Evolutionary conservation across 2,329 filamentous ascomycete species (phyloP).

Genomic region (Cordyceps farinosa): DNA sequence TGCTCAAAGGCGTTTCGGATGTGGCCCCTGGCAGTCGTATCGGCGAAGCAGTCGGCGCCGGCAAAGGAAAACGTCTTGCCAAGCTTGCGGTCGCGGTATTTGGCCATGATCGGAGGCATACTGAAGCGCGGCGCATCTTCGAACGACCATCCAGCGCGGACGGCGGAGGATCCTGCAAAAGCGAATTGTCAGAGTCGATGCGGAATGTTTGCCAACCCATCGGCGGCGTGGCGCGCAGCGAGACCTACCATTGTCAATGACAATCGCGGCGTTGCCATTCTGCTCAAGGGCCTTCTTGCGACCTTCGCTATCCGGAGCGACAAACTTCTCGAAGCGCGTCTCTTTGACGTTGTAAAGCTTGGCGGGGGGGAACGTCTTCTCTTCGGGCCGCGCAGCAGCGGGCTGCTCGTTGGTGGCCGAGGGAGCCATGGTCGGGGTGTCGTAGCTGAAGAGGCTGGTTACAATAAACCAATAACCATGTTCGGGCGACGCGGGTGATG

Average conservation of each 20-base stretch:
- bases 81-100: slow-evolving; percentile 91
- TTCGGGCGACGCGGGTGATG: slow-evolving; percentile 12
- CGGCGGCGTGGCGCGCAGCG: neutral
- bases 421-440: slow-evolving; percentile 44
- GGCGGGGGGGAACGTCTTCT: slow-evolving; percentile 48
- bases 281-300: slow-evolving; percentile 64
- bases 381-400: slow-evolving; percentile 29
- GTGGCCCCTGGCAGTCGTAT: slow-evolving; percentile 88
- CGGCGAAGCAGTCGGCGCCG: slow-evolving; percentile 87
- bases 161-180: slow-evolving; percentile 71
- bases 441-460: neutral
- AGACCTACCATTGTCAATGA: slow-evolving; percentile 91
- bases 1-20: slow-evolving; percentile 88
- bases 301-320: slow-evolving; percentile 59
- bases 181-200: neutral
- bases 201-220: neutral
- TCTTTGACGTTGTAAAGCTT: slow-evolving; percentile 61
- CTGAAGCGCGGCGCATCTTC: slow-evolving; percentile 75
- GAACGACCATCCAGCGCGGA: slow-evolving; percentile 95
- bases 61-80: slow-evolving; percentile 90
- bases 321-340: slow-evolving; percentile 55
- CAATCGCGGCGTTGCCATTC: slow-evolving; percentile 68
- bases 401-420: slow-evolving; percentile 47
- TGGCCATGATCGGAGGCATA: slow-evolving; percentile 86
- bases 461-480: slow-evolving; percentile 16